Conservation (phyloP, 805 yeast species). For the Lipomyces orientalis region DNA sequence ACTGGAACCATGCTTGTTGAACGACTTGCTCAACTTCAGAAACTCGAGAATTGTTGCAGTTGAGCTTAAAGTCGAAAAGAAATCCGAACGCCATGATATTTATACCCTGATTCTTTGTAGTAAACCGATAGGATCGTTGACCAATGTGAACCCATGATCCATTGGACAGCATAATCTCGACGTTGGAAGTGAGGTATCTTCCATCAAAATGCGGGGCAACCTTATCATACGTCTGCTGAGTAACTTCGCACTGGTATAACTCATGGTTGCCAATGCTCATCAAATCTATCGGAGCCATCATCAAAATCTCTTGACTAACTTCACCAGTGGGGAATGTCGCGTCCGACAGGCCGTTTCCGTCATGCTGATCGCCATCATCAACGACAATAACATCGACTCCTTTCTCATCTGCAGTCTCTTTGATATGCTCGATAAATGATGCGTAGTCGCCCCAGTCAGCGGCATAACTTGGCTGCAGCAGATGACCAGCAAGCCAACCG, state of each 20-base stretch:
- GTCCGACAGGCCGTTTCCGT: slow-evolving; percentile 87
- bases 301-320: slow-evolving; percentile 66
- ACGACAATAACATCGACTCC: slow-evolving; percentile 71
- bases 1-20: slow-evolving; percentile 67
- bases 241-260: slow-evolving; percentile 69
- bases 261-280: slow-evolving; percentile 92
- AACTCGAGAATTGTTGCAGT: slow-evolving; percentile 66
- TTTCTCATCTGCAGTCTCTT: slow-evolving; percentile 50
- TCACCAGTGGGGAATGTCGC: slow-evolving; percentile 75
- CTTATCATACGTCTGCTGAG: slow-evolving; percentile 66
- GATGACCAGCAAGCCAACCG: slow-evolving; percentile 92
- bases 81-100: slow-evolving; percentile 76
- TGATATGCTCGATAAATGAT: slow-evolving; percentile 65
- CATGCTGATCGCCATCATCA: slow-evolving; percentile 93
- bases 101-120: slow-evolving; percentile 58
- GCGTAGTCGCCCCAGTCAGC: slow-evolving; percentile 94
- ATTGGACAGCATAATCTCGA: slow-evolving; percentile 44
- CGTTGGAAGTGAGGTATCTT: slow-evolving; percentile 60
- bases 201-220: slow-evolving; percentile 63
- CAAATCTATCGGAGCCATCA: slow-evolving; percentile 69
- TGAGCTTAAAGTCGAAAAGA: slow-evolving; percentile 72
- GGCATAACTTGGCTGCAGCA: slow-evolving; percentile 73
- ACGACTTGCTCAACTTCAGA: slow-evolving; percentile 62
- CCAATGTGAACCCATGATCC: slow-evolving; percentile 69
- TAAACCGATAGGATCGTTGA: slow-evolving; percentile 64